Conservation (phyloP, 2,329 filamentous ascomycete species). For the Trichoderma harzianum region DNA sequence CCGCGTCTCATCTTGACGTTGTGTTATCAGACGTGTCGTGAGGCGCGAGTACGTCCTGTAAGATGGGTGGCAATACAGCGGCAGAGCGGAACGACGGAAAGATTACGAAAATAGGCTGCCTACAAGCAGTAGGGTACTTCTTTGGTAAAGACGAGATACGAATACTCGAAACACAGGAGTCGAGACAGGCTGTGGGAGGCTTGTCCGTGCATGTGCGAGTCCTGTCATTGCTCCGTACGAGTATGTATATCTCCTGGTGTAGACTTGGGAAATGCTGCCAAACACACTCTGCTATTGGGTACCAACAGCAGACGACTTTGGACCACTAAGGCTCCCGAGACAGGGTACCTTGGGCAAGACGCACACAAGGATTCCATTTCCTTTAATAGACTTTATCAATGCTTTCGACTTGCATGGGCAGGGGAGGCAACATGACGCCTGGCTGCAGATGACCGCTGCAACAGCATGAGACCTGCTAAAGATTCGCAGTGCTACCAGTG, state of each 20-base stretch:
- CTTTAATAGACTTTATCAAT: neutral
- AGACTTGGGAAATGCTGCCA: neutral
- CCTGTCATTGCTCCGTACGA: no score
- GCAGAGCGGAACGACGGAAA: neutral
- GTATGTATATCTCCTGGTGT: no score
- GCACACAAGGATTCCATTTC: neutral
- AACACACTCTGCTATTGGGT: conserved; percentile 7
- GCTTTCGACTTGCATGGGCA: neutral
- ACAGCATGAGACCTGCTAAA: neutral
- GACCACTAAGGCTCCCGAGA: neutral
- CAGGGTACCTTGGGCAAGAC: neutral
- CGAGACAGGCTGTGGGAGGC: neutral
- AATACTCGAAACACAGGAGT: neutral
- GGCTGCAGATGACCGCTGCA: neutral
- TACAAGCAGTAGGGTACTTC: neutral
- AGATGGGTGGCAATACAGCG: neutral
- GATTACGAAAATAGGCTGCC: neutral
- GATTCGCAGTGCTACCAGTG: neutral
- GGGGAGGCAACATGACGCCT: neutral
- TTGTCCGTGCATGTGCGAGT: neutral
- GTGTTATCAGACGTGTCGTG: neutral
- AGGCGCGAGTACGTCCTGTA: neutral
- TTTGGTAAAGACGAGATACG: neutral
- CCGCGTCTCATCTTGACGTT: neutral
- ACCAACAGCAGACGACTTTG: conserved; percentile 2